Percentiles rank a stretch among this genome's conserved stretches.
Evolutionary conservation across 345 rosid genomes (phyloP).

Genomic region (Rhodamnia argentea): DNA sequence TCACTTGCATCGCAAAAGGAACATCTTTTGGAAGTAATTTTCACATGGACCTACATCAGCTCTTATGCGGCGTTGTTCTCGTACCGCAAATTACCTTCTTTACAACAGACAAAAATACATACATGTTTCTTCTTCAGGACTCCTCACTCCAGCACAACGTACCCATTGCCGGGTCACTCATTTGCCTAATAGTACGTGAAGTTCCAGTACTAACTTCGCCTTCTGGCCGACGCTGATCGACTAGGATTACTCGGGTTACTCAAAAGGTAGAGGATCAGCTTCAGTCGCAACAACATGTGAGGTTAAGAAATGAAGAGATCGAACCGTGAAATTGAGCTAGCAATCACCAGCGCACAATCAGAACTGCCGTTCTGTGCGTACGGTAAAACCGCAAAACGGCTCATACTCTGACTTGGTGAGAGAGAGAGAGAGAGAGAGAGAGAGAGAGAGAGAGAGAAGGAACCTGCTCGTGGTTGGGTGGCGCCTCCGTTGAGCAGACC

Average conservation of each 20-base stretch:
- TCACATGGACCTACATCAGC: neutral
- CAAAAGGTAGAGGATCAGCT: neutral
- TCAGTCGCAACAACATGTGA: neutral
- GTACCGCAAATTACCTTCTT: neutral
- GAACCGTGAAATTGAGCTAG: neutral
- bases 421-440: neutral
- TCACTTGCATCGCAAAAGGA: neutral
- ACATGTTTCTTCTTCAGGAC: neutral
- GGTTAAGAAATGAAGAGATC: neutral
- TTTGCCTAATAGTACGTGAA: neutral
- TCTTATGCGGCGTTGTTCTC: neutral
- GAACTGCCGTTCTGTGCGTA: neutral
- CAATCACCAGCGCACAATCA: neutral
- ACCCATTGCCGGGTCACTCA: neutral
- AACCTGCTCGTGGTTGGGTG: neutral
- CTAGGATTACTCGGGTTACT: neutral
- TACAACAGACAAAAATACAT: neutral
- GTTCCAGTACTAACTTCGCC: neutral
- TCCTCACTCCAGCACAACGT: neutral
- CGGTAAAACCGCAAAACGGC: neutral
- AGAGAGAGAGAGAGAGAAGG: neutral
- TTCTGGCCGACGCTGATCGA: neutral
- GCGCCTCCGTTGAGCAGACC: neutral
- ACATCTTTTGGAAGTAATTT: neutral
- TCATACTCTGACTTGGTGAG: neutral